Evolutionary conservation across 768 basidiomycete species (phyloP), one percentile per base, ranked within the genome.

Genomic region (Boletus patriciae): DNA sequence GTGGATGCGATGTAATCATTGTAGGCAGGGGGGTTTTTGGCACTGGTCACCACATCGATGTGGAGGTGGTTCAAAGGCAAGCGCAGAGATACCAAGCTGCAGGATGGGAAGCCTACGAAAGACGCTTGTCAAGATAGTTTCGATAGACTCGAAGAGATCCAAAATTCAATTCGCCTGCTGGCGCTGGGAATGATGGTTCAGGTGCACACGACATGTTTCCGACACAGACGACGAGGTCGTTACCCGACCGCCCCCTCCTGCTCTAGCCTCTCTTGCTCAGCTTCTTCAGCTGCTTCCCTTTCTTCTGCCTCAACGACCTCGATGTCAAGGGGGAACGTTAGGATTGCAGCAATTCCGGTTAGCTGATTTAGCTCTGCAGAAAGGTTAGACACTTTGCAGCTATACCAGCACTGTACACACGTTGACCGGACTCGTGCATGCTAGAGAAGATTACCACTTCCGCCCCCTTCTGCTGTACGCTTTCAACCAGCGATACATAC

Each of bases 391-490:
- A 6, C 54, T 38, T 36, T 11, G 1, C 21, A n/a, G 19, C 10
- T n/a, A 8, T 34, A 36, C 12, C 7, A 50, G 18, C 25, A 54
- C 41, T 27, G 42, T 38, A 77, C 91, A 66, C 67, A 96, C 94
- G 95, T 80, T 98, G 94, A 15, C 97, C 97, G 21, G 92, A 93
- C 74, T 99, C 97, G 69, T 99, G 97, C 97, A 99, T 98, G 66
- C 94, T 98, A 5, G 96, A 98, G 73, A 98, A 99, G 61, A 98
- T 94, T 19, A 98, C 79, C 6, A 94, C 94, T 68, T 98, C 95
- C 25, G 87, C 96, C 25, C 94, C 93, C 61, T 90, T 92, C 45
- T 85, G 80, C 63, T 88, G 86, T 16, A 98, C 94, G 36, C 83
- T 85, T 72, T 99, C 96, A 1, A 96, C 94, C 36, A 98, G 78